These are phyloP conservation scores for Wickerhamomyces chambardii DNA, from an alignment of 805 yeast genomes.

Conservation along the genomic window DNA sequence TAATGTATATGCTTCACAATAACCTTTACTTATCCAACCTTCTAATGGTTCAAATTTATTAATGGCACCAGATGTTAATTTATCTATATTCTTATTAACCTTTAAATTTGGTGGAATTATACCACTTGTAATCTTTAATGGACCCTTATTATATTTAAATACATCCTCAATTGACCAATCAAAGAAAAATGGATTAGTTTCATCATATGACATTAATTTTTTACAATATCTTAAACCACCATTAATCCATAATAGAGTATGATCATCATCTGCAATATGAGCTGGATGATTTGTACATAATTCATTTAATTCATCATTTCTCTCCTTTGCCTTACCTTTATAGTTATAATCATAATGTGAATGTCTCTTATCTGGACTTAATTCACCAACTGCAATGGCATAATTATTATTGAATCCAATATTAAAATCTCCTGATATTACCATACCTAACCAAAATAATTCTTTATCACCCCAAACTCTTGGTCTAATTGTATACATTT, in stretches of 20 bases:
- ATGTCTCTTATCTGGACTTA: slow-evolving; percentile 12
- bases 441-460: slow-evolving; percentile 22
- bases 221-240: slow-evolving; percentile 43
- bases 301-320: slow-evolving; percentile 15
- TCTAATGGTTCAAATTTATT: slow-evolving; percentile 28
- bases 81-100: slow-evolving; percentile 6
- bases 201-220: slow-evolving; percentile 14
- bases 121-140: slow-evolving; percentile 30
- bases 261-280: slow-evolving; percentile 37
- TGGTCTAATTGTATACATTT: slow-evolving; percentile 6
- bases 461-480: slow-evolving; percentile 31
- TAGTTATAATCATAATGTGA: slow-evolving; percentile 3
- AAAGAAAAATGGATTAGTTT: slow-evolving; percentile 4
- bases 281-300: slow-evolving; percentile 50
- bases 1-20: slow-evolving; percentile 45
- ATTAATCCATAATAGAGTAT: slow-evolving; percentile 42
- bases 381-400: slow-evolving; percentile 22
- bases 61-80: slow-evolving; percentile 6
- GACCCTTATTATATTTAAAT: slow-evolving; percentile 21
- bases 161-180: slow-evolving; percentile 10
- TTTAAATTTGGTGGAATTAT: slow-evolving; percentile 33
- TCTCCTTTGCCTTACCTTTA: background rate
- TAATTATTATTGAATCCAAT: slow-evolving; percentile 21
- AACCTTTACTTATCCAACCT: slow-evolving; percentile 38
- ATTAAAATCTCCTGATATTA: slow-evolving; percentile 9